Evolutionary conservation across 805 yeast genomes (phyloP).

Genomic region (Wickerhamiella sergipiensis): DNA sequence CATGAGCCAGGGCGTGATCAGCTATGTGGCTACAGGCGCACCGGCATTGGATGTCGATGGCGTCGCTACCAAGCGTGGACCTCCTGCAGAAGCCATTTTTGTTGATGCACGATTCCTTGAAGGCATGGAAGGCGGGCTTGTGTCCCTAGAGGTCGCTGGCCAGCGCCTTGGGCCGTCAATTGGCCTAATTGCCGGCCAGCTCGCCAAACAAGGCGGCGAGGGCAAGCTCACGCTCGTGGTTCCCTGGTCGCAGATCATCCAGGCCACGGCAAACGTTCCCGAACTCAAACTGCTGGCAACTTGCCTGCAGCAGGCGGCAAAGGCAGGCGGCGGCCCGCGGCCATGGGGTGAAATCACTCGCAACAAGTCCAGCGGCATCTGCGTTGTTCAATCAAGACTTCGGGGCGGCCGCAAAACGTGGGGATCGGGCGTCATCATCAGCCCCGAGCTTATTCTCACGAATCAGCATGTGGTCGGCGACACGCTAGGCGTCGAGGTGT

Average conservation of each 20-base stretch:
- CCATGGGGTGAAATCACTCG: conserved; percentile 1
- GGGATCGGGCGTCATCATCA: conserved; percentile 27
- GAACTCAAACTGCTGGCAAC: neutral
- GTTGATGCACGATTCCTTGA: conserved; percentile 23
- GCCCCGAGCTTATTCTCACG: conserved; percentile 19
- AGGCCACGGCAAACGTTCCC: neutral
- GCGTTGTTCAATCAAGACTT: conserved; percentile 8
- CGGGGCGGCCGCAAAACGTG: conserved; percentile 19
- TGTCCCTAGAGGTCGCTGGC: conserved; percentile 1
- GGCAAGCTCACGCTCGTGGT: conserved; percentile 21
- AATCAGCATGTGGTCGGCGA: conserved; percentile 23
- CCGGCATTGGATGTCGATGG: neutral
- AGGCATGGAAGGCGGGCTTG: conserved; percentile 27
- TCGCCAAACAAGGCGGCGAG: conserved; percentile 21
- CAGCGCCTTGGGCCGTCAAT: conserved; percentile 7
- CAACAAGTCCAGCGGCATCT: conserved; percentile 9
- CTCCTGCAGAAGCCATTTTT: conserved; percentile 12
- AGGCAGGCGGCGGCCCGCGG: neutral
- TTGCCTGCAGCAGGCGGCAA: neutral
- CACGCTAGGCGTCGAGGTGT: conserved; percentile 6
- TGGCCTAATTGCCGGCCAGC: conserved; percentile 22
- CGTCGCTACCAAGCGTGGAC: neutral
- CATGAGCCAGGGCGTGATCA: conserved; percentile 18
- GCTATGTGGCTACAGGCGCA: conserved; percentile 9
- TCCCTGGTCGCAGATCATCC: conserved; percentile 19